Evolutionary conservation across 208 protist species (phyloP), one percentile per base, ranked within the genome.

Genomic region (Wallacemonas sp.): DNA sequence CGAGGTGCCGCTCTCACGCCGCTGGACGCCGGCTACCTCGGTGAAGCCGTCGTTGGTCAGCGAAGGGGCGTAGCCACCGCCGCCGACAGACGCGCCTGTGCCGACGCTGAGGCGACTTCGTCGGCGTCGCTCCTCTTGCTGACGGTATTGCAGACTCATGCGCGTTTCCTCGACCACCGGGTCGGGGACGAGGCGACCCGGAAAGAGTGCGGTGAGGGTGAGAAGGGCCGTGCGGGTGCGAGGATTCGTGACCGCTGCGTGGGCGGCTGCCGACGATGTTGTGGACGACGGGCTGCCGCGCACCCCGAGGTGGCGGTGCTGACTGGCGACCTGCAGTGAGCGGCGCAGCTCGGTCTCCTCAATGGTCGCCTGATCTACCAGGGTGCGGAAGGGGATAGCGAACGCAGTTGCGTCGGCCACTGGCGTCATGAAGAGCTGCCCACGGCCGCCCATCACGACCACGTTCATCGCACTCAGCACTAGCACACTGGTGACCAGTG

Each of bases 371-470:
- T 39, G 22, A n/a, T 89, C 83, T 9, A 54, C 76, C 22, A 89
- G 65, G 13, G 61, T 75, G 29, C 42, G 26, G 42, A 80, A 81
- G n/a, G 75, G 50, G 36, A 85, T 72, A 10, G 80, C 78, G 53
- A 70, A 78, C 1, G 75, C 74, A 1, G 84, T 87, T 22, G 48
- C 27, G 27, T 87, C 80, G 19, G 63, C 63, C 19, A 83, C 52
- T 1, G 80, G 79, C 8, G 80, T 79, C 13, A 70, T 54, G 50
- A 69, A 75, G 22, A 87, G 68, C 24, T 61, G 52, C 9, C 79
- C 80, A 22, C 70, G 42, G n/a, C 81, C 76, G 12, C 84, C 84
- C 27, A 85, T 58, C n/a, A 84, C 71, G 41, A 91, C 68, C n/a
- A 87, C 9, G 1, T 76, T 74, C 3, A 79, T 57, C 12, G 75